phyloP scores from a whole-genome alignment of 257 asterid species.

The Petrea volubilis region DNA sequence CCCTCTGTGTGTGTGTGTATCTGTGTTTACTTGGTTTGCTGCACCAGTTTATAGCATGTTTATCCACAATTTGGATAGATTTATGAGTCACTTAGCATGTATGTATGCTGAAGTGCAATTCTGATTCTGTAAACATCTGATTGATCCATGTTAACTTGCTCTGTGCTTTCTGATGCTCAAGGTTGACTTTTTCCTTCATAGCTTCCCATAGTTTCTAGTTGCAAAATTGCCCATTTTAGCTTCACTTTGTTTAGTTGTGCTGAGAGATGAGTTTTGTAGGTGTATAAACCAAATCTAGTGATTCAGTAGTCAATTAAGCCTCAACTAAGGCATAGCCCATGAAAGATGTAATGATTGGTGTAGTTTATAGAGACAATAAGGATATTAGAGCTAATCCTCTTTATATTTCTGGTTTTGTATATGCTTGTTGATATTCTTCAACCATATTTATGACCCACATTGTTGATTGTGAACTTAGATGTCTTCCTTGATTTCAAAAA shows the following conservation, averaged over 20 bases:
- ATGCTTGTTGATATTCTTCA: not conserved
- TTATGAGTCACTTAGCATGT: not conserved
- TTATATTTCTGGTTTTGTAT: no score
- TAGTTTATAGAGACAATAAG: no score
- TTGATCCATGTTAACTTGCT: not conserved
- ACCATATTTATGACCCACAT: no score
- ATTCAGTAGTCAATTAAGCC: not conserved
- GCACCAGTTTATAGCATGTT: not conserved
- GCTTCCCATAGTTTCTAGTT: not conserved
- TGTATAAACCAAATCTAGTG: not conserved
- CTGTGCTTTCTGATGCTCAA: not conserved
- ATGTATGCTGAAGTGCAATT: not conserved
- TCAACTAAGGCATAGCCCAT: conserved; percentile 2
- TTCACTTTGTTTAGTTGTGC: not conserved
- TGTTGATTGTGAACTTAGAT: not conserved
- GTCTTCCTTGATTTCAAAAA: not conserved
- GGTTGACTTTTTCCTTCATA: conserved; percentile 5
- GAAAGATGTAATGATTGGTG: not conserved
- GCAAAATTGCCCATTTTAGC: not conserved
- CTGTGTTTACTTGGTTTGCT: not conserved
- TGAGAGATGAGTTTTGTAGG: not conserved
- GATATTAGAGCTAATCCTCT: no score
- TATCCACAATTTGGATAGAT: not conserved
- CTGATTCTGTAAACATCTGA: not conserved
- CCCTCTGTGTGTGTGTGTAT: not conserved